A percentile compares a stretch with the other conserved stretches of the same genome.
phyloP scores from a whole-genome alignment of 805 yeast genomes.

The Kregervanrija delftensis region DNA sequence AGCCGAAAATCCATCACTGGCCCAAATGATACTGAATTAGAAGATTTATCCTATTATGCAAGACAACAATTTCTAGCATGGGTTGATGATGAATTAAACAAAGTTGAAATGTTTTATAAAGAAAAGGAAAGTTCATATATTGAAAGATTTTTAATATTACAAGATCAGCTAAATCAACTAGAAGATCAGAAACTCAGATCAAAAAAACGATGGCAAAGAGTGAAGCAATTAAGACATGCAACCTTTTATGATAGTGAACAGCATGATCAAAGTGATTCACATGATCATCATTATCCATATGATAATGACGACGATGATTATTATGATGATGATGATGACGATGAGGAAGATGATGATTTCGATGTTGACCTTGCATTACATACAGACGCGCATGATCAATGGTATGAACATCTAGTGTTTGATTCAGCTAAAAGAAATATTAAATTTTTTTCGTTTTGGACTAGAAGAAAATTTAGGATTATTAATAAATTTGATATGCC shows the following conservation, averaged over 20 bases:
- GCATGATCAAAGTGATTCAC: background rate
- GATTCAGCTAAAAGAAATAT: slow-evolving; percentile 10
- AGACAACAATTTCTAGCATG: slow-evolving; percentile 51
- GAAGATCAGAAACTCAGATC: slow-evolving; percentile 41
- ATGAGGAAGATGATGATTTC: slow-evolving; percentile 6
- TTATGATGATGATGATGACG: slow-evolving; percentile 8
- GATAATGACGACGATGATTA: slow-evolving; percentile 13
- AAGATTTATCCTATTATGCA: slow-evolving; percentile 30
- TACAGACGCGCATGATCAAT: slow-evolving; percentile 15
- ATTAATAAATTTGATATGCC: slow-evolving; percentile 34
- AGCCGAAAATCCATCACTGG: background rate
- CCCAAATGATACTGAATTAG: slow-evolving; percentile 18
- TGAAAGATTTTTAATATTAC: slow-evolving; percentile 52
- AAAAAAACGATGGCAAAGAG: slow-evolving; percentile 12
- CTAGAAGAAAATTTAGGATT: slow-evolving; percentile 22
- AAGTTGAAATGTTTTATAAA: slow-evolving; percentile 55
- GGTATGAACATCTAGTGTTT: slow-evolving; percentile 5
- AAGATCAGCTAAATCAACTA: slow-evolving; percentile 62
- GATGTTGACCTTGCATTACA: slow-evolving; percentile 5
- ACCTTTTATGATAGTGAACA: background rate
- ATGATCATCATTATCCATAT: slow-evolving; percentile 1
- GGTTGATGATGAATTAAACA: slow-evolving; percentile 55
- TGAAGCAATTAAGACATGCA: slow-evolving; percentile 4
- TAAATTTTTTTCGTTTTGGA: slow-evolving; percentile 16
- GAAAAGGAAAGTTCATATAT: slow-evolving; percentile 55